Base-by-base conservation (phyloP, 176 grass and related monocot species). In the Aegilops longissima region DNA sequence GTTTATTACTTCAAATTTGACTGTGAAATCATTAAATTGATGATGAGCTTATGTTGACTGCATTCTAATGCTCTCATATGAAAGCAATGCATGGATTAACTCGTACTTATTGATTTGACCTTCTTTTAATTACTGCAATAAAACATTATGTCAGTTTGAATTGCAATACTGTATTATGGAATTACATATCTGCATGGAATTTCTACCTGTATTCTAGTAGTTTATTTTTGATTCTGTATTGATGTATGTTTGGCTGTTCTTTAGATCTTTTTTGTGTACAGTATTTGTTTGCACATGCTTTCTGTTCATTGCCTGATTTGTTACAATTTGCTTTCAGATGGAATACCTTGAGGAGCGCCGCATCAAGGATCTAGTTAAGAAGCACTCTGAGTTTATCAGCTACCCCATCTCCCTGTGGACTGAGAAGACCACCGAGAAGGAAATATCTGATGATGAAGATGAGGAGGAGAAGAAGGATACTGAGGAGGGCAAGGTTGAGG, bases 331-430 rank as follows among this genome's bases (percentile, higher is more conserved):
- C 12, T 84, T 82, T 45, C 80, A 97, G 95, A 58, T 93, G 74
- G 95, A 97, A 36, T 97, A 95, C 88, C 95, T 95, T 18, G 95
- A 97, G 89, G 95, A 97, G 65, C 92, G 92, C 14, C 92, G 95
- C 18, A 82, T 97, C 16, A 97, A 97, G 84, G 95, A 97, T 76
- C 84, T 97, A 76, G 38, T 97, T 23, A 97, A 97, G 90, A 97
- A 97, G 69, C 95, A 97, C 34, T 97, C 92, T 4, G 95, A 97
- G 82, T 97, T 97, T n/a, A 97, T 97, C 85, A 97, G 95, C 77
- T 97, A 97, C 33, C 95, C 91, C 21, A 97, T 97, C 79, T 97
- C 92, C 9, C 25, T 95, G 27, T 97, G 95, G 95, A 91, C 87
- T n/a, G 95, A 97, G 58, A 97, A 97, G 82, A 97, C 92, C 31